These are phyloP conservation scores for Lithospermum erythrorhizon DNA, from an alignment of 257 asterid species.

Conservation along the genomic window DNA sequence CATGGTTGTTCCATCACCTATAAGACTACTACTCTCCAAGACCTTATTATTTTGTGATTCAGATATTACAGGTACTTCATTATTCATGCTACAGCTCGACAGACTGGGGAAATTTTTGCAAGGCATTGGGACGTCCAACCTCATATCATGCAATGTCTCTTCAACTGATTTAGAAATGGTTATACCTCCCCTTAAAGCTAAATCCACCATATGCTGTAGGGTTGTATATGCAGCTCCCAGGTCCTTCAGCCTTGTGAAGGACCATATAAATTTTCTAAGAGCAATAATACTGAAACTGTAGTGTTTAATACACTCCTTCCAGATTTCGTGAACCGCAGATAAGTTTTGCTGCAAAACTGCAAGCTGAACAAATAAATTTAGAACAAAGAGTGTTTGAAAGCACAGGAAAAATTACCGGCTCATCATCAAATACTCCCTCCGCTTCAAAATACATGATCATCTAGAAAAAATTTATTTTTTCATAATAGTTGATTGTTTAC, in stretches of 20 bases:
- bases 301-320: constrained; percentile 58
- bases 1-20: constrained; percentile 16
- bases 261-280: constrained; percentile 57
- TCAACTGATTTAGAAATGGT: constrained; percentile 34
- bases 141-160: constrained; percentile 30
- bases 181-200: constrained; percentile 28
- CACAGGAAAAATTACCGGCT: neutral
- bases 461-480: too few relatives aligned
- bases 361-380: constrained; percentile 52
- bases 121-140: constrained; percentile 67
- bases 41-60: constrained; percentile 16
- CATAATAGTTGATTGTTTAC: too few relatives aligned
- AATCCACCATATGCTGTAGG: constrained; percentile 58
- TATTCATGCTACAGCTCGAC: constrained; percentile 15
- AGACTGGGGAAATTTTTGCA: constrained; percentile 18
- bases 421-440: neutral
- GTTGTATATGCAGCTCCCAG: constrained; percentile 57
- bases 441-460: too few relatives aligned
- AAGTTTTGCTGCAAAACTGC: constrained; percentile 72
- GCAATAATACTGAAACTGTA: constrained; percentile 41
- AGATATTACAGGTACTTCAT: constrained; percentile 14
- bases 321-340: constrained; percentile 52
- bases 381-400: constrained; percentile 8
- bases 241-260: constrained; percentile 65
- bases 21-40: constrained; percentile 11